A percentile compares a stretch with the other conserved stretches of the same genome.
Evolutionary conservation across 2,329 filamentous ascomycete genomes (phyloP).

Genomic region (Botrytis sinoallii): DNA sequence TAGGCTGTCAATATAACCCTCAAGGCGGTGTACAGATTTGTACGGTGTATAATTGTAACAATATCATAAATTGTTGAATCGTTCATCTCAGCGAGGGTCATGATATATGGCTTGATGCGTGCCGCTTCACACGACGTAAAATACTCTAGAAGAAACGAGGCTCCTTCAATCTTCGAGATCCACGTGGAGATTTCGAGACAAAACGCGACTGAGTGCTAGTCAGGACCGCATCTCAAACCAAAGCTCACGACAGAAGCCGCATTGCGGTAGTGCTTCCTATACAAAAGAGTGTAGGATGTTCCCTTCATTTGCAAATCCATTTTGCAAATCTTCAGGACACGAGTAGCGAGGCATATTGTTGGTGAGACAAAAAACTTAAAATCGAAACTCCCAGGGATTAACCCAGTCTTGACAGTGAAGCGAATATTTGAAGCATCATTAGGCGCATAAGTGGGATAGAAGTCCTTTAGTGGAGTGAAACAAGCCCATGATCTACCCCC

Average conservation of each 20-base stretch:
- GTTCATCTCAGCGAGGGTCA: neutral
- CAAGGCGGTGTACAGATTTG: constrained; percentile 12
- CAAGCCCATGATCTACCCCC: constrained; percentile 3
- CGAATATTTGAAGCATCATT: constrained; percentile 2
- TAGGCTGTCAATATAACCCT: neutral
- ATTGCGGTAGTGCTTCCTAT: constrained; percentile 14
- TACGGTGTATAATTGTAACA: neutral
- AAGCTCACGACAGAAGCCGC: constrained; percentile 14
- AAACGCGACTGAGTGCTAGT: constrained; percentile 11
- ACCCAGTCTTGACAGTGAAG: neutral
- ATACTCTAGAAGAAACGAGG: constrained; percentile 13
- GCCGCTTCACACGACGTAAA: constrained; percentile 1
- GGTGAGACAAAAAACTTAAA: constrained; percentile 14
- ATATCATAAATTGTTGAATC: neutral
- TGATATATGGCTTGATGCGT: constrained; percentile 3
- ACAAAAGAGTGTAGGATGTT: constrained; percentile 1
- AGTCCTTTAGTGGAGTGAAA: constrained; percentile 14
- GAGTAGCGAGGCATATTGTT: neutral
- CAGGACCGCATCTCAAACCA: constrained; percentile 4
- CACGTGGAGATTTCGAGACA: constrained; percentile 10
- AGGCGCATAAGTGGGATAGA: constrained; percentile 20
- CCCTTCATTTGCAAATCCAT: constrained; percentile 8
- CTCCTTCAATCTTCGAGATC: constrained; percentile 4
- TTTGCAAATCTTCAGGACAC: constrained; percentile 11
- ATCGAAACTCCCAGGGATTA: constrained; percentile 2